Evolutionary conservation across 805 yeast species (phyloP).

Genomic region (Blastobotrys muscicola): DNA sequence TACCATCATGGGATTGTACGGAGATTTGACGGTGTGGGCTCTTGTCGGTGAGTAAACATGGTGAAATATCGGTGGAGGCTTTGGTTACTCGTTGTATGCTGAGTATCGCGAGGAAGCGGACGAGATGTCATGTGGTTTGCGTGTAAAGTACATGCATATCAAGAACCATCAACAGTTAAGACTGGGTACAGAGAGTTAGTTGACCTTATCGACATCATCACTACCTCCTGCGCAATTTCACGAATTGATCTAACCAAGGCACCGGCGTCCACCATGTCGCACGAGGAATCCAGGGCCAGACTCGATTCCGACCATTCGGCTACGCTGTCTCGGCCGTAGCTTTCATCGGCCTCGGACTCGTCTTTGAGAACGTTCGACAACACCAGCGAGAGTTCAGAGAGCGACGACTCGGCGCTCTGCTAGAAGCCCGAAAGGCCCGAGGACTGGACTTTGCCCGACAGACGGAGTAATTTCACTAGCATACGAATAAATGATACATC

Average conservation of each 20-base stretch:
- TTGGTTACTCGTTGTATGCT: not conserved
- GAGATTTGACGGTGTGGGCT: conserved; percentile 12
- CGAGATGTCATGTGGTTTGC: too few relatives aligned
- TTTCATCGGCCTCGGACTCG: conserved; percentile 26
- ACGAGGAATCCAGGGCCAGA: conserved; percentile 28
- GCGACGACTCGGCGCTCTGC: conserved; percentile 19
- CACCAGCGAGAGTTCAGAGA: conserved; percentile 23
- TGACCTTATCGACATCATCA: too few relatives aligned
- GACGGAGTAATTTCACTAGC: conserved; percentile 3
- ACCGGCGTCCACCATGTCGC: conserved; percentile 21
- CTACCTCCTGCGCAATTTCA: too few relatives aligned
- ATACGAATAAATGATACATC: not conserved
- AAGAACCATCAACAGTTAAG: too few relatives aligned
- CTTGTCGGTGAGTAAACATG: conserved; percentile 6
- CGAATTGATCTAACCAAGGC: conserved; percentile 10
- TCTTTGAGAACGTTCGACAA: conserved; percentile 22
- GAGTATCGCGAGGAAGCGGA: too few relatives aligned
- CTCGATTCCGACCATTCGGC: conserved; percentile 27
- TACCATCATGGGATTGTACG: conserved; percentile 10
- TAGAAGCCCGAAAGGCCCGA: conserved; percentile 22
- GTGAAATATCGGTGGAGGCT: not conserved
- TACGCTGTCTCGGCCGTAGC: conserved; percentile 24
- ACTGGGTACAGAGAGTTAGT: too few relatives aligned
- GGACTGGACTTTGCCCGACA: conserved; percentile 21
- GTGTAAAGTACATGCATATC: too few relatives aligned